Percentiles rank a stretch among this genome's conserved stretches.
Evolutionary conservation across 2,329 filamentous ascomycete species (phyloP).

Genomic region (Clathrospora elynae): DNA sequence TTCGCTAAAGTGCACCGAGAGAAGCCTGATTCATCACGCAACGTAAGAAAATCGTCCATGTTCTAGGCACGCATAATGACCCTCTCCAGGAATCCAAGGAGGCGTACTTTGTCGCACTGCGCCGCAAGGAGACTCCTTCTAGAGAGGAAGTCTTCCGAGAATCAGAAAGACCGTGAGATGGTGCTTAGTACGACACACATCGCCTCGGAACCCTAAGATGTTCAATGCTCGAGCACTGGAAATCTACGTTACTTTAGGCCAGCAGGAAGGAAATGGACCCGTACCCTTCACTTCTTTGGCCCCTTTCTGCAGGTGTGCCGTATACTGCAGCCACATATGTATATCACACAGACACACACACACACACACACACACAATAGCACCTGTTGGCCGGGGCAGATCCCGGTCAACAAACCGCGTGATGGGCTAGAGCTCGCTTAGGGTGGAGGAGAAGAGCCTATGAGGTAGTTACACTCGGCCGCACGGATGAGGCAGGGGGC

Average conservation of each 20-base stretch:
- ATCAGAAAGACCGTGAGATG: slow-evolving; percentile 12
- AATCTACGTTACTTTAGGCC: too few relatives aligned
- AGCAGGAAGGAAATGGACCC: too few relatives aligned
- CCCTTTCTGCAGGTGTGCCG: slow-evolving; percentile 1
- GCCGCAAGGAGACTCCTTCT: slow-evolving; percentile 62
- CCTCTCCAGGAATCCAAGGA: slow-evolving; percentile 75
- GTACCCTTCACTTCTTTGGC: slow-evolving; percentile 6
- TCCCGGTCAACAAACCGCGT: slow-evolving; percentile 8
- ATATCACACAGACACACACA: too few relatives aligned
- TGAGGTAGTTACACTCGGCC: slow-evolving; percentile 22
- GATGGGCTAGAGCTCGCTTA: slow-evolving; percentile 28
- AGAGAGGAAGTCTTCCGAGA: slow-evolving; percentile 54
- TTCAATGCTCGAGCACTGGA: too few relatives aligned
- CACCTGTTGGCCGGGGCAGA: slow-evolving; percentile 18
- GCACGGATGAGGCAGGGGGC: slow-evolving; percentile 1
- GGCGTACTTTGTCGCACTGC: slow-evolving; percentile 80
- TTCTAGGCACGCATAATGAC: slow-evolving; percentile 19
- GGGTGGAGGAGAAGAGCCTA: slow-evolving; percentile 16
- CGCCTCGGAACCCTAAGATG: too few relatives aligned
- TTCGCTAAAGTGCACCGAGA: slow-evolving; percentile 82
- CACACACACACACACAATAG: slow-evolving; percentile 9
- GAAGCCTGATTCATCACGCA: slow-evolving; percentile 89
- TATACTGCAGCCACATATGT: slow-evolving; percentile 24
- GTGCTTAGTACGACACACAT: too few relatives aligned
- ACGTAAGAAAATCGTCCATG: slow-evolving; percentile 56